Percentiles rank a stretch among this genome's conserved stretches.
Conservation (phyloP, 495 filamentous ascomycete species). For the Aspergillus cavernicola region DNA sequence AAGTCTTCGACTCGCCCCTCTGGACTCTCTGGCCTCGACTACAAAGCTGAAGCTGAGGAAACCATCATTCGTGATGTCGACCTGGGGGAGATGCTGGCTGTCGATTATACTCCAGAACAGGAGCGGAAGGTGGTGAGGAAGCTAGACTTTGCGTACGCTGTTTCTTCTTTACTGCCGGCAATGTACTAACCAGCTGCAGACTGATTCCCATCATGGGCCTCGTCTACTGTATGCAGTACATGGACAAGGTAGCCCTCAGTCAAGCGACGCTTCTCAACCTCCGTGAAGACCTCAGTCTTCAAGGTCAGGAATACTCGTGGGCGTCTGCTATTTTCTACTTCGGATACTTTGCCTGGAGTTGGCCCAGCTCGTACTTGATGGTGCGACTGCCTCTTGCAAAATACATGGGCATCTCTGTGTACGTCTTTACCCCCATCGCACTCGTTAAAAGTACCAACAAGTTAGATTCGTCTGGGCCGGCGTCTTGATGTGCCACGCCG, state of each 20-base stretch:
- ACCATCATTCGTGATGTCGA: slow-evolving; percentile 30
- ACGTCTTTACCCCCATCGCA: not conserved
- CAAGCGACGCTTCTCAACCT: slow-evolving; percentile 51
- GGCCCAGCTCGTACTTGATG: slow-evolving; percentile 50
- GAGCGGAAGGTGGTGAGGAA: slow-evolving; percentile 31
- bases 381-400: slow-evolving; percentile 55
- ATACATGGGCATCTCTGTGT: slow-evolving; percentile 40
- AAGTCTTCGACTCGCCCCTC: slow-evolving; percentile 1
- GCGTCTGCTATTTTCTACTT: slow-evolving; percentile 48
- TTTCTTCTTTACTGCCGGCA: no score
- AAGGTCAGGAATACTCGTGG: slow-evolving; percentile 46
- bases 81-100: slow-evolving; percentile 31
- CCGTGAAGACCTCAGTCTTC: slow-evolving; percentile 37
- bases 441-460: not conserved
- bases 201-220: slow-evolving; percentile 50
- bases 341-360: slow-evolving; percentile 50
- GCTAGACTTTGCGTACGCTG: slow-evolving; percentile 31
- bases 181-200: slow-evolving; percentile 8
- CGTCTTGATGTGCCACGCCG: slow-evolving; percentile 38
- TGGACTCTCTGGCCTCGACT: not conserved
- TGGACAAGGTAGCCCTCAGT: slow-evolving; percentile 56
- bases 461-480: slow-evolving; percentile 37
- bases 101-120: slow-evolving; percentile 26
- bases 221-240: slow-evolving; percentile 50
- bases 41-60: slow-evolving; percentile 3